Conservation (phyloP, 495 filamentous ascomycete species). For the Articulospora tetracladia region DNA sequence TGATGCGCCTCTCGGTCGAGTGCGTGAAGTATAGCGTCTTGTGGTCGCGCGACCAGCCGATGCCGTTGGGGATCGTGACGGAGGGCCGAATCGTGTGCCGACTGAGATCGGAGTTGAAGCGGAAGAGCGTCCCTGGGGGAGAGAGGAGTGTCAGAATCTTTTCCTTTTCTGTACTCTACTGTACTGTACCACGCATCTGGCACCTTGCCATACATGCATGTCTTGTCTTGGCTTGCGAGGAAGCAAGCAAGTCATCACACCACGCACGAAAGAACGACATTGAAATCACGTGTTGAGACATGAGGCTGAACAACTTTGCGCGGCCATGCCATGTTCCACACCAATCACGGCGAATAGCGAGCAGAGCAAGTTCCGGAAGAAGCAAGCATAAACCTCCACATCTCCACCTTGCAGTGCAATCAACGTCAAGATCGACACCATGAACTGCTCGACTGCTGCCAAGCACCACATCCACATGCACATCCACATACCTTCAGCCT, state of each 20-base stretch:
- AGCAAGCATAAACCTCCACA: neutral
- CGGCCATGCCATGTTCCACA: neutral
- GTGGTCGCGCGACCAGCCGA: constrained; percentile 66
- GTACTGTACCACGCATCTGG: too few relatives aligned
- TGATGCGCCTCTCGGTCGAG: constrained; percentile 67
- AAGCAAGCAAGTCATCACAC: too few relatives aligned
- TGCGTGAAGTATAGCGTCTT: constrained; percentile 83
- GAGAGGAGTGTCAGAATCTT: neutral
- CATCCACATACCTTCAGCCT: constrained; percentile 46
- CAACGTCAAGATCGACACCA: neutral
- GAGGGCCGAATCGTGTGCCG: constrained; percentile 23
- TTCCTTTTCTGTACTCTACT: too few relatives aligned
- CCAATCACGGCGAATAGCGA: neutral
- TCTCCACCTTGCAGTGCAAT: neutral
- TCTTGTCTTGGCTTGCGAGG: neutral
- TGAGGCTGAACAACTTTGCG: neutral
- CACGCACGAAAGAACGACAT: neutral
- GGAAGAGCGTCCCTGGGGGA: constrained; percentile 23
- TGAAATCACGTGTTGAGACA: neutral
- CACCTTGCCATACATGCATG: neutral
- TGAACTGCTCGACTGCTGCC: too few relatives aligned
- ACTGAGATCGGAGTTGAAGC: constrained; percentile 23
- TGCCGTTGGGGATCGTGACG: constrained; percentile 83
- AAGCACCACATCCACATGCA: too few relatives aligned
- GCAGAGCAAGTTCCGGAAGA: neutral